phyloP scores from a whole-genome alignment of 2,329 filamentous ascomycete genomes.

The Ophiostoma populinum region DNA sequence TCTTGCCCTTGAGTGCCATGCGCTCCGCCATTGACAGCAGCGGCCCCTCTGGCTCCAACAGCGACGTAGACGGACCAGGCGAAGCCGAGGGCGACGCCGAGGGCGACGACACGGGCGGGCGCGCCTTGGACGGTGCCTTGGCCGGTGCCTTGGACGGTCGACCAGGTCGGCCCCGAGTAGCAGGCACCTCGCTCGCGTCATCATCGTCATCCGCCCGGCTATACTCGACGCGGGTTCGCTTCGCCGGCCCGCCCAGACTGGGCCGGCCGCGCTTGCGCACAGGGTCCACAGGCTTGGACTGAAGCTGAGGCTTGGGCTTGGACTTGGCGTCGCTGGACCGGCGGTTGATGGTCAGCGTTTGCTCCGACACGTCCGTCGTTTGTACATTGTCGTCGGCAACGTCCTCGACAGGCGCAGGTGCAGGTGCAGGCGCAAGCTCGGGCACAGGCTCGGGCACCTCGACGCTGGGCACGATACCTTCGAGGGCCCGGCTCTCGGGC shows the following conservation, averaged over 20 bases:
- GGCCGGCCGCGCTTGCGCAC: conserved; percentile 9
- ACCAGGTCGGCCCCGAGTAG: too few species aligned
- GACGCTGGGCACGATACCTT: background rate
- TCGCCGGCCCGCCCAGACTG: conserved; percentile 7
- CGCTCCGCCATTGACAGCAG: conserved; percentile 40
- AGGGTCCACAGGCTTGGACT: conserved; percentile 1
- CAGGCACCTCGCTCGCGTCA: conserved; percentile 15
- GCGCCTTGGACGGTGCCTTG: too few species aligned
- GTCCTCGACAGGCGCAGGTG: too few species aligned
- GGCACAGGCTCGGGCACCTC: background rate
- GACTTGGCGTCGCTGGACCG: too few species aligned
- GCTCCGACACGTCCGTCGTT: too few species aligned
- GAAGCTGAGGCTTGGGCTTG: background rate
- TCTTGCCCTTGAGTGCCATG: conserved; percentile 35
- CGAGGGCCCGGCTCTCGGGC: background rate
- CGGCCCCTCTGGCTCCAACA: too few species aligned
- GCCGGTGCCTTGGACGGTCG: too few species aligned
- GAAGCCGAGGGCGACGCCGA: conserved; percentile 7
- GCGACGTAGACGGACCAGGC: too few species aligned
- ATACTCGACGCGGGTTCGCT: conserved; percentile 7
- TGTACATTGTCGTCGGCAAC: too few species aligned
- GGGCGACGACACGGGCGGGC: background rate
- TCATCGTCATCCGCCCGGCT: conserved; percentile 16
- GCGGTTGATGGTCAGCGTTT: too few species aligned
- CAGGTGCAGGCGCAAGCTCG: background rate